Conservation (phyloP, 306 rosid genomes). For the Fragaria vesca region DNA sequence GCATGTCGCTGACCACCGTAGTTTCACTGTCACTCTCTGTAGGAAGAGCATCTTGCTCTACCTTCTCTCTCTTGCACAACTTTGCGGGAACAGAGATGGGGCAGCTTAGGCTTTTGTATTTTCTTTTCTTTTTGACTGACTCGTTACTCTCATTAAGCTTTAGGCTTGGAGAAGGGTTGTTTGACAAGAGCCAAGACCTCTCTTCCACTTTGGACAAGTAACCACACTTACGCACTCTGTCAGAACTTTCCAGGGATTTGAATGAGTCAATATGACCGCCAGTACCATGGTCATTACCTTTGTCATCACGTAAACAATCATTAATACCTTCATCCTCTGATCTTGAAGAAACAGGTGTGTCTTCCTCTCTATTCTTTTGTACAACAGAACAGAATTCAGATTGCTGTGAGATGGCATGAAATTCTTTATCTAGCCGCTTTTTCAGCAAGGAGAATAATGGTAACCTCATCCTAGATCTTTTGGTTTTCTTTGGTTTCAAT, state of each 20-base stretch:
- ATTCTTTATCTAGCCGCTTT: background rate
- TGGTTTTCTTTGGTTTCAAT: slow-evolving; percentile 27
- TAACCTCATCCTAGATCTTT: slow-evolving; percentile 1
- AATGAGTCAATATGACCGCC: slow-evolving; percentile 32
- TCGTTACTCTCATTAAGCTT: slow-evolving; percentile 28
- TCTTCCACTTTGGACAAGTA: slow-evolving; percentile 83
- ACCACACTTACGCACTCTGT: slow-evolving; percentile 67
- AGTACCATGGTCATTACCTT: background rate
- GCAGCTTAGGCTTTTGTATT: slow-evolving; percentile 12
- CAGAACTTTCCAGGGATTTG: slow-evolving; percentile 34
- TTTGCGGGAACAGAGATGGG: slow-evolving; percentile 20
- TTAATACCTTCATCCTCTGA: slow-evolving; percentile 1
- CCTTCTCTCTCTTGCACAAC: slow-evolving; percentile 17
- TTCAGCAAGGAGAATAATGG: slow-evolving; percentile 3
- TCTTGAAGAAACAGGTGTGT: slow-evolving; percentile 1
- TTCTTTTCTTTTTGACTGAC: slow-evolving; percentile 40
- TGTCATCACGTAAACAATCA: slow-evolving; percentile 1
- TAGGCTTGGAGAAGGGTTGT: slow-evolving; percentile 32
- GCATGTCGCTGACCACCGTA: slow-evolving; percentile 9
- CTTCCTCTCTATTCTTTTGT: background rate
- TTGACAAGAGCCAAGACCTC: slow-evolving; percentile 62
- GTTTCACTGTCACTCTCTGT: slow-evolving; percentile 18
- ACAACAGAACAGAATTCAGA: background rate
- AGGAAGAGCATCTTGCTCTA: slow-evolving; percentile 22
- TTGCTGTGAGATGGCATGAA: background rate